These are phyloP conservation scores for Gaertneriomyces semiglobifer DNA, from an alignment of 192 early-diverging fungal species.

Conservation along the genomic window DNA sequence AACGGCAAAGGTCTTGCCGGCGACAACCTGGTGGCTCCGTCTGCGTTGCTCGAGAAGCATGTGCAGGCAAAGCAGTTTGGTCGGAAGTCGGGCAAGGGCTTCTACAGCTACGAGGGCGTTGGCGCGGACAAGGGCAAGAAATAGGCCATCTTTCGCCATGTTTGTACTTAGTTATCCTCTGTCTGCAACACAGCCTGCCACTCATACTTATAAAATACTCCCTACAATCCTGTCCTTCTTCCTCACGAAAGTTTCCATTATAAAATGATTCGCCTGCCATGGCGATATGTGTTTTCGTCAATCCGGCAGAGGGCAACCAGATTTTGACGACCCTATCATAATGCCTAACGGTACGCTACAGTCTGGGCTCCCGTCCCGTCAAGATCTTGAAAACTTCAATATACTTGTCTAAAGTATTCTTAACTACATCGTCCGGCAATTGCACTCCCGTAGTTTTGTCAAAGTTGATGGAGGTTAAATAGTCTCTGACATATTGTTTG, in stretches of 20 bases:
- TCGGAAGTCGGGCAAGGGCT: conserved; percentile 70
- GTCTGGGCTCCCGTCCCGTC: conserved; percentile 42
- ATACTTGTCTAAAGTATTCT: conserved; percentile 89
- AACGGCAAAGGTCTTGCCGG: conserved; percentile 74
- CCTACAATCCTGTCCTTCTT: too few relatives aligned
- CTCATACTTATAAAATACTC: too few relatives aligned
- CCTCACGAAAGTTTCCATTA: too few relatives aligned
- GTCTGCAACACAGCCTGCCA: too few relatives aligned
- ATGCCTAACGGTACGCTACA: conserved; percentile 1
- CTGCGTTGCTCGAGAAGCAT: conserved; percentile 66
- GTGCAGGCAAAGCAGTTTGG: conserved; percentile 73
- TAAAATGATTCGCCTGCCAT: too few relatives aligned
- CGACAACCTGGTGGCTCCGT: conserved; percentile 67
- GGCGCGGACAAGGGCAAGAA: conserved; percentile 31
- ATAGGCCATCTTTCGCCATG: background rate
- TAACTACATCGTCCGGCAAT: conserved; percentile 76
- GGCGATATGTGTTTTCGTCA: too few relatives aligned
- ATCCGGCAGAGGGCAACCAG: too few relatives aligned
- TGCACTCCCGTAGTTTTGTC: conserved; percentile 83
- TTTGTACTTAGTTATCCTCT: too few relatives aligned
- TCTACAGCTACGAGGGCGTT: conserved; percentile 32
- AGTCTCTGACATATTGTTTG: conserved; percentile 97
- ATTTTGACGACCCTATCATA: too few relatives aligned
- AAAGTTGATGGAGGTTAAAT: conserved; percentile 79
- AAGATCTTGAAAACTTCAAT: conserved; percentile 83